phyloP scores from a whole-genome alignment of 495 filamentous ascomycete species.

The Penicillium steckii region DNA sequence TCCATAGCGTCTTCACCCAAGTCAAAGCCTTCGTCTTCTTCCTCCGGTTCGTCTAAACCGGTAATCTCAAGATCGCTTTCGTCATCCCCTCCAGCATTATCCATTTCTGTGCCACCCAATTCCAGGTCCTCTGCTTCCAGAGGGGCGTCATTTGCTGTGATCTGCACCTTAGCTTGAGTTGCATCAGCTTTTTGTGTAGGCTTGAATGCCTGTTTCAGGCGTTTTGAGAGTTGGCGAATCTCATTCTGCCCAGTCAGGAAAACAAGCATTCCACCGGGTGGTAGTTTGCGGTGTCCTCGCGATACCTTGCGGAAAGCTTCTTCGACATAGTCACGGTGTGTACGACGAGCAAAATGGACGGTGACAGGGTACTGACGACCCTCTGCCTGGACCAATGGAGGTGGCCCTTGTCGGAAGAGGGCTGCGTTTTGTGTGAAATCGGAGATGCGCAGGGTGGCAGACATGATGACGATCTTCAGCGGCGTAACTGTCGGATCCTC shows the following conservation, averaged over 20 bases:
- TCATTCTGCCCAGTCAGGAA: conserved; percentile 95
- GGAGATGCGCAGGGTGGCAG: conserved; percentile 84
- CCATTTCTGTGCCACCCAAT: conserved; percentile 59
- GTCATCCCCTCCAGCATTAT: conserved; percentile 40
- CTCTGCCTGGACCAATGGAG: conserved; percentile 85
- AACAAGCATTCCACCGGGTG: conserved; percentile 88
- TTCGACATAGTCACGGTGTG: conserved; percentile 82
- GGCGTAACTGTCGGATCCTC: conserved; percentile 66
- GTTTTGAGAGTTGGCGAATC: conserved; percentile 74
- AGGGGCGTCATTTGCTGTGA: conserved; percentile 75
- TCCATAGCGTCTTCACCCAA: conserved; percentile 60
- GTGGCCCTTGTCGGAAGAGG: conserved; percentile 72
- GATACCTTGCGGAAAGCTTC: conserved; percentile 86
- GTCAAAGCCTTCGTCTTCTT: conserved; percentile 57
- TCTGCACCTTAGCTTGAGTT: conserved; percentile 62
- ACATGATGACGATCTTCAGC: conserved; percentile 97
- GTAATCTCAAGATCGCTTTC: conserved; percentile 48
- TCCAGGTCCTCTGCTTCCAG: conserved; percentile 88
- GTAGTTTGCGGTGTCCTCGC: conserved; percentile 85
- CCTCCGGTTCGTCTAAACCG: conserved; percentile 49
- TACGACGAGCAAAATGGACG: conserved; percentile 81
- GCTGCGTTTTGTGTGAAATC: conserved; percentile 83
- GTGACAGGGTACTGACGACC: conserved; percentile 93
- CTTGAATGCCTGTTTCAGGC: conserved; percentile 69
- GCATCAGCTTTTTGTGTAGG: conserved; percentile 52